These are phyloP conservation scores for Erysimum cheiranthoides DNA, from an alignment of 345 rosid species.

Conservation along the genomic window DNA sequence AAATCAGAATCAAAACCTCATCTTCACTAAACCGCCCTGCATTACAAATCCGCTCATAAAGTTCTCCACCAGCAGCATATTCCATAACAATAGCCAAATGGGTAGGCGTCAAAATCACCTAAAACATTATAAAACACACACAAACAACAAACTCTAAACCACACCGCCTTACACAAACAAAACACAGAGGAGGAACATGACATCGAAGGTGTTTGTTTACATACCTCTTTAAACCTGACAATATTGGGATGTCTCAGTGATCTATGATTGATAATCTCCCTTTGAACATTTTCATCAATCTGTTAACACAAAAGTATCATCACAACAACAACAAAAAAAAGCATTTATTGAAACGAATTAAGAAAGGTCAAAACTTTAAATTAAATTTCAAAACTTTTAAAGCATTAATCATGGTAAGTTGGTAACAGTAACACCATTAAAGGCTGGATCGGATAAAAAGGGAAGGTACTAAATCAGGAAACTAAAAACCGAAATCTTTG, in stretches of 20 bases:
- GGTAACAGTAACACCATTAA: neutral
- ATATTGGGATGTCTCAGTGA: constrained; percentile 75
- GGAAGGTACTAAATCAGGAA: constrained; percentile 44
- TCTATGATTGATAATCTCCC: constrained; percentile 82
- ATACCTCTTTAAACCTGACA: constrained; percentile 70
- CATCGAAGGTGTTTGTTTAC: neutral
- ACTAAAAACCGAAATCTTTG: constrained; percentile 27
- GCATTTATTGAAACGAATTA: neutral
- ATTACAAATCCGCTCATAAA: constrained; percentile 83
- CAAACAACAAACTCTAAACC: constrained; percentile 7
- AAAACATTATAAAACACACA: constrained; percentile 6
- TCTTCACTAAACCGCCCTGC: constrained; percentile 92
- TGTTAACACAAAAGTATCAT: constrained; percentile 31
- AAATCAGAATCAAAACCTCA: constrained; percentile 58
- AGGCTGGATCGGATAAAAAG: constrained; percentile 1
- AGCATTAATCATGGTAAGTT: neutral
- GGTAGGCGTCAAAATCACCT: constrained; percentile 92
- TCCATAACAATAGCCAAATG: constrained; percentile 99
- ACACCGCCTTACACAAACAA: neutral
- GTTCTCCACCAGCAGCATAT: constrained; percentile 96
- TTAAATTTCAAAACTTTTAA: neutral
- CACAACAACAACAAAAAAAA: constrained; percentile 1
- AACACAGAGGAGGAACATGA: neutral
- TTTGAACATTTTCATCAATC: constrained; percentile 76
- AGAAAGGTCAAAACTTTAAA: constrained; percentile 13